phyloP scores from a whole-genome alignment of 2,329 filamentous ascomycete species.

The Penicillium sp. region DNA sequence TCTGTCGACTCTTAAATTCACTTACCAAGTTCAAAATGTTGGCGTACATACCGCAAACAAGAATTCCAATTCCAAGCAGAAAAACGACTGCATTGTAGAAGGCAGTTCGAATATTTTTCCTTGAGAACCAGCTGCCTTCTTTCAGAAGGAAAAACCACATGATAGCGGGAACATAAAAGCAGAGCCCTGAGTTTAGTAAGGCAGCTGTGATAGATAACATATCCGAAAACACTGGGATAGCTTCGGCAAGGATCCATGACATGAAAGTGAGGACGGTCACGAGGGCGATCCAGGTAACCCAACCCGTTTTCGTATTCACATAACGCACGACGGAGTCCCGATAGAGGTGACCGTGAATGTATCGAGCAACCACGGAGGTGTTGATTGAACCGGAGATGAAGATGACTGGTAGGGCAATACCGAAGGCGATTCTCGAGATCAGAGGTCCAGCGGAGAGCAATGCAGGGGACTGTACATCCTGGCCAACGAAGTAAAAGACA shows the following conservation, averaged over 20 bases:
- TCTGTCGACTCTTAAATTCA: neutral
- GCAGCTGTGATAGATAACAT: constrained; percentile 27
- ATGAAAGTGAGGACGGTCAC: constrained; percentile 24
- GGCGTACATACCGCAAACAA: constrained; percentile 28
- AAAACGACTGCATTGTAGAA: constrained; percentile 27
- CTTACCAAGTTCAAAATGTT: constrained; percentile 30
- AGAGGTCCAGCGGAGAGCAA: constrained; percentile 24
- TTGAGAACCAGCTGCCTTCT: constrained; percentile 21
- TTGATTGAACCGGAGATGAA: constrained; percentile 33
- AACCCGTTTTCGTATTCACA: constrained; percentile 29
- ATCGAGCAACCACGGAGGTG: constrained; percentile 29
- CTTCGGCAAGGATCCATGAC: constrained; percentile 31
- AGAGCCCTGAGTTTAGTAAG: constrained; percentile 20
- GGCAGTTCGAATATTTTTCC: constrained; percentile 16
- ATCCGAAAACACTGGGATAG: constrained; percentile 31
- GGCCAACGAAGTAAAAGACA: constrained; percentile 25
- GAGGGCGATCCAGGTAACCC: constrained; percentile 28
- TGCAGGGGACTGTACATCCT: constrained; percentile 27
- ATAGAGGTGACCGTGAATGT: constrained; percentile 30
- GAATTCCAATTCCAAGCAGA: constrained; percentile 25
- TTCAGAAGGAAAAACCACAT: constrained; percentile 25
- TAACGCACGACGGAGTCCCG: constrained; percentile 23
- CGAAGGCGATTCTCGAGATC: constrained; percentile 22
- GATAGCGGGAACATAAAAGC: constrained; percentile 23
- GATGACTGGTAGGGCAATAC: constrained; percentile 24